These are phyloP conservation scores for Penicillium herquei DNA, from an alignment of 495 filamentous ascomycete genomes.

Conservation along the genomic window DNA sequence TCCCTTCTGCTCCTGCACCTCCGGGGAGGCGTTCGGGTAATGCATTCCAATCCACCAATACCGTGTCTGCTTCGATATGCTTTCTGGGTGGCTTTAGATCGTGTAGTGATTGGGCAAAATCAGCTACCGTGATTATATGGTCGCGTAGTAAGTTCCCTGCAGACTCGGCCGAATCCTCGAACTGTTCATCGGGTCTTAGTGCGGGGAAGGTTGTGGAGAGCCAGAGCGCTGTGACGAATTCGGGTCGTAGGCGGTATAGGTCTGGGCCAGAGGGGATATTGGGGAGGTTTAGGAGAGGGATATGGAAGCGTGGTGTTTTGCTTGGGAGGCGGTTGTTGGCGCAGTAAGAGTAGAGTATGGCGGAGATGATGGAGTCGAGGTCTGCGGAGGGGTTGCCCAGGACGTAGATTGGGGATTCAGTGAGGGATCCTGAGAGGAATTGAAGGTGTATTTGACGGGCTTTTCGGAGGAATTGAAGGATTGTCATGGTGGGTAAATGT, in stretches of 20 bases:
- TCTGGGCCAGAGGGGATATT: constrained; percentile 57
- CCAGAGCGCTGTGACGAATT: constrained; percentile 57
- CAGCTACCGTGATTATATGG: constrained; percentile 42
- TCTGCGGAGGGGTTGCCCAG: constrained; percentile 59
- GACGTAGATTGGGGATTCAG: constrained; percentile 42
- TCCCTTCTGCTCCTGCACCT: constrained; percentile 10
- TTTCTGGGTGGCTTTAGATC: neutral
- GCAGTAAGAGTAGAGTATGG: constrained; percentile 84
- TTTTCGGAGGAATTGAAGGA: constrained; percentile 41
- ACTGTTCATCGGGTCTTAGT: constrained; percentile 19
- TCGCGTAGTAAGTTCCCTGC: constrained; percentile 37
- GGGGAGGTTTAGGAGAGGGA: constrained; percentile 79
- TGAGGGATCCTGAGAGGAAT: constrained; percentile 28
- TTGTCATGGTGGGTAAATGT: constrained; percentile 16
- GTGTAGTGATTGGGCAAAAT: constrained; percentile 29
- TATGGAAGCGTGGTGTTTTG: constrained; percentile 55
- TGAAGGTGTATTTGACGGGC: constrained; percentile 35
- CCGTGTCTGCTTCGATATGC: constrained; percentile 34
- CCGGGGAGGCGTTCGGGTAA: constrained; percentile 52
- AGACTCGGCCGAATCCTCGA: constrained; percentile 29
- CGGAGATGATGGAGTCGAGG: constrained; percentile 86
- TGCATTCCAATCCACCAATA: constrained; percentile 90
- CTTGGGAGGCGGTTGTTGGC: constrained; percentile 48
- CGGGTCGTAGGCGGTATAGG: constrained; percentile 64
- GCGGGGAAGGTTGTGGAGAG: constrained; percentile 36